phyloP scores from a whole-genome alignment of 2,329 filamentous ascomycete genomes.

The Aspergillus sclerotialis region DNA sequence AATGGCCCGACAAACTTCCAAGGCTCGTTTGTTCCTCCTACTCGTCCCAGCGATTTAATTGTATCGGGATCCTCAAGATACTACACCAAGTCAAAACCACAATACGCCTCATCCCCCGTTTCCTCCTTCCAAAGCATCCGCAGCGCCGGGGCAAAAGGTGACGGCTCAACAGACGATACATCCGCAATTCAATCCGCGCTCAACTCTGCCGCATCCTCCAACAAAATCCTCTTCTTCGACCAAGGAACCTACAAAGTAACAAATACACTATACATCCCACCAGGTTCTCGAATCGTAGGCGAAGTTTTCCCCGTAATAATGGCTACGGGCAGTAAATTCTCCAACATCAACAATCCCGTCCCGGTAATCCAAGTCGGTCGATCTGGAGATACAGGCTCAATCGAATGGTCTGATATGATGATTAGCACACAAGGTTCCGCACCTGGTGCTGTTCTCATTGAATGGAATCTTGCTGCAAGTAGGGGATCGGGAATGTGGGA shows the following conservation, averaged over 20 bases:
- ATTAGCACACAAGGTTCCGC: conserved; percentile 61
- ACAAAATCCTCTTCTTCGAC: conserved; percentile 51
- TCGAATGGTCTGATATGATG: conserved; percentile 68
- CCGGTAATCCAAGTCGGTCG: conserved; percentile 62
- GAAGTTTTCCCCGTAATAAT: conserved; percentile 51
- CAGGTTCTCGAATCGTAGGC: conserved; percentile 47
- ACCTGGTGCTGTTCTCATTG: conserved; percentile 61
- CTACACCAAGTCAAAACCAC: conserved; percentile 47
- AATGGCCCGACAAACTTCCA: conserved; percentile 38
- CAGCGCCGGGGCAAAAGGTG: conserved; percentile 39
- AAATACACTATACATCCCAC: conserved; percentile 41
- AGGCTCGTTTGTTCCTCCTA: conserved; percentile 37
- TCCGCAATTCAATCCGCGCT: conserved; percentile 53
- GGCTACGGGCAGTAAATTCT: conserved; percentile 51
- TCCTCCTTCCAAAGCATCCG: conserved; percentile 40
- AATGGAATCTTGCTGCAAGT: conserved; percentile 61
- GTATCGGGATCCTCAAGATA: conserved; percentile 34
- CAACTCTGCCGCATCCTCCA: conserved; percentile 40
- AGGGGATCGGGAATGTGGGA: conserved; percentile 50
- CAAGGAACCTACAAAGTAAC: conserved; percentile 48
- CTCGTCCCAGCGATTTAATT: conserved; percentile 39
- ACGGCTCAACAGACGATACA: conserved; percentile 55
- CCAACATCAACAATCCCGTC: conserved; percentile 51
- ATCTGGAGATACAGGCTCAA: conserved; percentile 54
- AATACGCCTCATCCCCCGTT: conserved; percentile 39